Percentiles rank a stretch among this genome's conserved stretches.
Evolutionary conservation across 768 basidiomycete species (phyloP).

Genomic region (Zangia roseola): DNA sequence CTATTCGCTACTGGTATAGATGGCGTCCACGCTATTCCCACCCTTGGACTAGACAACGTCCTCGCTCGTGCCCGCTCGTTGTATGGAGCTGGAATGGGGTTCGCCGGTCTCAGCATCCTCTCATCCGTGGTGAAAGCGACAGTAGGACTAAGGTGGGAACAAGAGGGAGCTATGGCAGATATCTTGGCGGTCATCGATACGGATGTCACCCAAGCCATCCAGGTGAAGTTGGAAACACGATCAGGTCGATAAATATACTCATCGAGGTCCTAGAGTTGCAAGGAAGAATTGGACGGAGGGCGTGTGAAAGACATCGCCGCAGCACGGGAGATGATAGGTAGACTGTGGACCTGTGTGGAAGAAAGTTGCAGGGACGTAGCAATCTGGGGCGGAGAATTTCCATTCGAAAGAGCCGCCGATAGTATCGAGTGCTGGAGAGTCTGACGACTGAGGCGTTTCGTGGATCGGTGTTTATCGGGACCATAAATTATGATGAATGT

Average conservation of each 20-base stretch:
- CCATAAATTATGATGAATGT: constrained; percentile 12
- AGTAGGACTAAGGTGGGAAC: constrained; percentile 60
- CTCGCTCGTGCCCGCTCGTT: constrained; percentile 64
- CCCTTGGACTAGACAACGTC: constrained; percentile 49
- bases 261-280: constrained; percentile 52
- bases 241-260: constrained; percentile 7
- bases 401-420: constrained; percentile 65
- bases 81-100: constrained; percentile 81
- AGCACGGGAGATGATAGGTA: constrained; percentile 51
- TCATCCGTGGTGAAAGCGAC: constrained; percentile 62
- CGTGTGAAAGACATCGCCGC: constrained; percentile 47
- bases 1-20: constrained; percentile 47
- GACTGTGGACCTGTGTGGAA: constrained; percentile 52
- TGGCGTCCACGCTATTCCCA: constrained; percentile 43
- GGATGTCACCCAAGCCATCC: constrained; percentile 79
- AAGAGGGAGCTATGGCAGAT: constrained; percentile 55
- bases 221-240: constrained; percentile 38
- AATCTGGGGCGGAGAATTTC: constrained; percentile 71
- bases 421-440: constrained; percentile 68
- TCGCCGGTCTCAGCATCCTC: constrained; percentile 58
- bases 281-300: constrained; percentile 66
- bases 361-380: constrained; percentile 56
- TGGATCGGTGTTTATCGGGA: constrained; percentile 18
- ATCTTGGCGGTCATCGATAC: constrained; percentile 65
- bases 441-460: constrained; percentile 32